Evolutionary conservation across 225 moss, liverwort and hornwort species (phyloP).

Genomic region (Pleurozium schreberi): DNA sequence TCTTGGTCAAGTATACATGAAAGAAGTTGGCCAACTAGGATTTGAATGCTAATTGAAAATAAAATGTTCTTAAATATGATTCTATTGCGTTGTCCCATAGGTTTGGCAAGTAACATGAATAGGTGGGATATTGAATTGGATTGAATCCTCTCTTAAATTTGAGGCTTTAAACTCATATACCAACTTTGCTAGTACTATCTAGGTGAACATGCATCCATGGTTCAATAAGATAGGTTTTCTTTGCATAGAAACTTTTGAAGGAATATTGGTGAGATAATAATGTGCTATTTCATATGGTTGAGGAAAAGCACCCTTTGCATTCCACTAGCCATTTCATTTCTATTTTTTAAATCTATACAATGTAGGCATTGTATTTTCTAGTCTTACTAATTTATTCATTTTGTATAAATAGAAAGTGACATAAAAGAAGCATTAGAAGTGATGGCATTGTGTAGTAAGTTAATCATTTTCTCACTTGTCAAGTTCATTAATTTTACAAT

Average conservation of each 20-base stretch:
- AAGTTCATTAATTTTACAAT: background rate
- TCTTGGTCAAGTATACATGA: background rate
- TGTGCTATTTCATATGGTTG: background rate
- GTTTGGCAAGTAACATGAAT: background rate
- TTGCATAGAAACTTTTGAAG: background rate
- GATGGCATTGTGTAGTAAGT: background rate
- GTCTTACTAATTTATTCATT: background rate
- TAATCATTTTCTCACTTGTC: background rate
- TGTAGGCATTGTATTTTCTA: background rate
- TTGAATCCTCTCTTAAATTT: background rate
- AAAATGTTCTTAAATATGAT: background rate
- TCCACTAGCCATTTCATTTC: background rate
- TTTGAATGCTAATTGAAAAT: background rate
- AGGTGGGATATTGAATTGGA: background rate
- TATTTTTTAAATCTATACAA: too few species aligned
- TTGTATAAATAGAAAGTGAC: background rate
- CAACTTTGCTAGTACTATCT: background rate
- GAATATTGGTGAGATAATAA: background rate
- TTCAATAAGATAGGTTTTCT: background rate
- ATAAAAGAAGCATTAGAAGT: background rate
- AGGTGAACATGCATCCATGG: background rate
- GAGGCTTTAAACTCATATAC: background rate
- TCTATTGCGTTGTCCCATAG: background rate
- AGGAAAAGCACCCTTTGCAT: background rate
- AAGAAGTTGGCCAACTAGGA: background rate